These are phyloP conservation scores for Haplosporangium sp. DNA, from an alignment of 371 early-diverging fungal genomes.

Conservation along the genomic window DNA sequence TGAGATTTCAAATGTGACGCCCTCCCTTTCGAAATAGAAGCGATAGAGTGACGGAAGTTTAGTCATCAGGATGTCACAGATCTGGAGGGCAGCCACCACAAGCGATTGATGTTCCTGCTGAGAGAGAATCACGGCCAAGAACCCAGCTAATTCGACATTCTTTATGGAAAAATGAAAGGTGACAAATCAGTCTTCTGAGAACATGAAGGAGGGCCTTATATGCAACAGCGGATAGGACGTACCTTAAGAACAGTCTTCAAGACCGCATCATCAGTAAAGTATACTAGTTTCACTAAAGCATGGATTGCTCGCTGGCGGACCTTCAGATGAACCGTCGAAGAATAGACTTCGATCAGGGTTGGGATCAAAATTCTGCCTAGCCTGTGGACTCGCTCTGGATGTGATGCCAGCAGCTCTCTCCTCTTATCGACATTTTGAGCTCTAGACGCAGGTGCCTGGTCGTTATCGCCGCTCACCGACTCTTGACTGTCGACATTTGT, in stretches of 20 bases:
- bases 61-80: conserved; percentile 63
- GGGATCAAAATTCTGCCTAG: conserved; percentile 64
- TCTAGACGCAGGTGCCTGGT: conserved; percentile 14
- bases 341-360: conserved; percentile 66
- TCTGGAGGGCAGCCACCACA: conserved; percentile 67
- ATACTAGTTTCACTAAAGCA: conserved; percentile 64
- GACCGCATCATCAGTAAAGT: conserved; percentile 56
- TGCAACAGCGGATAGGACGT: neutral
- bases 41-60: conserved; percentile 67
- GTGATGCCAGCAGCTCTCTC: conserved; percentile 55
- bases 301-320: conserved; percentile 68
- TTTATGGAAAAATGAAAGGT: neutral
- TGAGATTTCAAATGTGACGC: conserved; percentile 70
- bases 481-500: conserved; percentile 19
- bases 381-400: conserved; percentile 55
- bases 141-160: conserved; percentile 65
- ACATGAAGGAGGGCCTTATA: neutral
- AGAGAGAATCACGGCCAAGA: conserved; percentile 70
- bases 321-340: conserved; percentile 65
- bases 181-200: neutral
- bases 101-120: conserved; percentile 68
- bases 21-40: conserved; percentile 71
- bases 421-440: conserved; percentile 53
- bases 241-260: conserved; percentile 57
- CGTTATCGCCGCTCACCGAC: conserved; percentile 18